A percentile compares a stretch with the other conserved stretches of the same genome.
Evolutionary conservation across 2,329 filamentous ascomycete genomes (phyloP).

Genomic region (Fusarium multiceps): DNA sequence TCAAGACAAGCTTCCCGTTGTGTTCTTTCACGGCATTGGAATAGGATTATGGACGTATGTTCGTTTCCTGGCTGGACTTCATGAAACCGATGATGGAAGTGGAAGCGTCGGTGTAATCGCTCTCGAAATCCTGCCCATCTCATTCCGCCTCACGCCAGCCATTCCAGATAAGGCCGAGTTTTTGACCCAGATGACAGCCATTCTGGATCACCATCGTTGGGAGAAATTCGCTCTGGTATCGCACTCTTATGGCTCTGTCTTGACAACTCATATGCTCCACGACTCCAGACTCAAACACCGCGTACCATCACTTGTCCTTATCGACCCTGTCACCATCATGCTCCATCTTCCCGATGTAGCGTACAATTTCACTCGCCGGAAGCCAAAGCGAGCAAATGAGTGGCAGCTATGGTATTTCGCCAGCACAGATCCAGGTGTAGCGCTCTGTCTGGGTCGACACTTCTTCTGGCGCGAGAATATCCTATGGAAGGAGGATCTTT

Average conservation of each 20-base stretch:
- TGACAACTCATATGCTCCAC: conserved; percentile 71
- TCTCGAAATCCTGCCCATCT: conserved; percentile 73
- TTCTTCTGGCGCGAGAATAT: conserved; percentile 81
- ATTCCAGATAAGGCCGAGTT: conserved; percentile 65
- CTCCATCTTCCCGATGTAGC: conserved; percentile 77
- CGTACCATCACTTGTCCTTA: conserved; percentile 60
- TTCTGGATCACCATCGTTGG: conserved; percentile 69
- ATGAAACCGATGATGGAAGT: conserved; percentile 45
- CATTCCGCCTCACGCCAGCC: conserved; percentile 68
- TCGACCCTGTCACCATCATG: conserved; percentile 74
- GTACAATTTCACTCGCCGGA: conserved; percentile 74
- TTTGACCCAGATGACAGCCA: conserved; percentile 64
- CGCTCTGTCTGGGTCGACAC: conserved; percentile 70
- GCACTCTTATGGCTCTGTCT: conserved; percentile 73
- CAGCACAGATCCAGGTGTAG: conserved; percentile 73
- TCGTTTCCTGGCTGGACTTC: conserved; percentile 65
- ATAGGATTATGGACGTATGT: conserved; percentile 74
- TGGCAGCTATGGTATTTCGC: conserved; percentile 78
- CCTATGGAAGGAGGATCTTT: conserved; percentile 74
- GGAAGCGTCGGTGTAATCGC: conserved; percentile 71
- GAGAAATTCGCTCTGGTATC: conserved; percentile 68
- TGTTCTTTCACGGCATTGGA: conserved; percentile 79
- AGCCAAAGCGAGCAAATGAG: conserved; percentile 70
- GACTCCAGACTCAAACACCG: conserved; percentile 60
- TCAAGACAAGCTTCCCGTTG: conserved; percentile 61